Evolutionary conservation across 1,284 basidiomycete species (phyloP).

Genomic region (Peniophora sp.): DNA sequence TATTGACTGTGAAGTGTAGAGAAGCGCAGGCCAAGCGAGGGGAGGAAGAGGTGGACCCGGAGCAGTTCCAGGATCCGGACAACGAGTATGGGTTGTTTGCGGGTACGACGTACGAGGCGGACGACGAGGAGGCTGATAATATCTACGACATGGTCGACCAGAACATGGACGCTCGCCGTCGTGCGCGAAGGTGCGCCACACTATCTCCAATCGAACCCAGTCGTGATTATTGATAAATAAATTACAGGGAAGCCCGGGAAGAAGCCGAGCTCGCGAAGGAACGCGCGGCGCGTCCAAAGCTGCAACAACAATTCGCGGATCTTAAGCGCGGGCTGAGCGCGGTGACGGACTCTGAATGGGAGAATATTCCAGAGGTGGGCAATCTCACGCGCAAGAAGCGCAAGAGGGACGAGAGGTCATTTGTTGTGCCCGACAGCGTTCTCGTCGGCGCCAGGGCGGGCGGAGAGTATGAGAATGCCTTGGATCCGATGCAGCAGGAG

Average conservation of each 20-base stretch:
- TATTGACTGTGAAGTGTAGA: conserved; percentile 26
- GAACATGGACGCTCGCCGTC: conserved; percentile 84
- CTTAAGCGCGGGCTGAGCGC: conserved; percentile 83
- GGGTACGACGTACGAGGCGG: conserved; percentile 92
- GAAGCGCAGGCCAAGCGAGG: conserved; percentile 80
- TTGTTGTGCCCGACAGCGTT: conserved; percentile 90
- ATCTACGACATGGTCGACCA: conserved; percentile 91
- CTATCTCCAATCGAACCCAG: background rate
- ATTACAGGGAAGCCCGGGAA: conserved; percentile 66
- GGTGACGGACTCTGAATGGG: conserved; percentile 92
- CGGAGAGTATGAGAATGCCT: conserved; percentile 67
- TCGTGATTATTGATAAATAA: background rate
- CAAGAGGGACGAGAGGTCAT: conserved; percentile 78
- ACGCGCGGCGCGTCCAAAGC: conserved; percentile 79
- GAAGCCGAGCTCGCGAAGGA: conserved; percentile 64
- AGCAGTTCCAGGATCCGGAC: conserved; percentile 93
- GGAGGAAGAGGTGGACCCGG: conserved; percentile 85
- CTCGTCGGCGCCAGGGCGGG: conserved; percentile 76
- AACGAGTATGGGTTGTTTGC: conserved; percentile 96
- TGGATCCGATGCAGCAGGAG: conserved; percentile 68
- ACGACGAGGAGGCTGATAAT: conserved; percentile 95
- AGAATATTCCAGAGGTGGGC: conserved; percentile 90
- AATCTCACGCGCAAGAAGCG: conserved; percentile 92
- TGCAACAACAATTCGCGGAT: conserved; percentile 92
- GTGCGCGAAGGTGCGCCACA: conserved; percentile 63